Evolutionary conservation across 352 stramenopile species (phyloP).

Genomic region (Pythium insidiosum): DNA sequence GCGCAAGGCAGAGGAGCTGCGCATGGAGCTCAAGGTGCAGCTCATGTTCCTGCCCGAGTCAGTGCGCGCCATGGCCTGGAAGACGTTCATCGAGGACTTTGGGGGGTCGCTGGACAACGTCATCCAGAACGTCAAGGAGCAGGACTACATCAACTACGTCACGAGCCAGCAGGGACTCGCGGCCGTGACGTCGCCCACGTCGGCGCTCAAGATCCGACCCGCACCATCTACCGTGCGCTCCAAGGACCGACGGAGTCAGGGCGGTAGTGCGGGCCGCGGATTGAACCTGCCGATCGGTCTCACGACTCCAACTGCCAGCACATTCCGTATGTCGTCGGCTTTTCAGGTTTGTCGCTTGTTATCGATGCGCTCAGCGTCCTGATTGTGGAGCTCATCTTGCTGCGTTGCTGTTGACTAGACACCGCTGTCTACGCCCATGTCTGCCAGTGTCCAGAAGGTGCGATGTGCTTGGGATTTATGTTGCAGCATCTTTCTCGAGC

Average conservation of each 20-base stretch:
- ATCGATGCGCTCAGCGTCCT: too few relatives aligned
- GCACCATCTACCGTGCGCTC: constrained; percentile 20
- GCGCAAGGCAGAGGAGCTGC: constrained; percentile 47
- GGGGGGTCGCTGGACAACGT: constrained; percentile 62
- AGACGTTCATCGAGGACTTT: constrained; percentile 76
- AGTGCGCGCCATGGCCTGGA: constrained; percentile 71
- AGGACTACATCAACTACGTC: constrained; percentile 21
- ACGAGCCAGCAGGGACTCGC: constrained; percentile 18
- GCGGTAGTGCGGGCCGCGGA: too few relatives aligned
- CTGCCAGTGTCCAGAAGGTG: too few relatives aligned
- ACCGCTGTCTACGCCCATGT: too few relatives aligned
- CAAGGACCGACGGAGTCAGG: constrained; percentile 17
- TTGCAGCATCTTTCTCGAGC: too few relatives aligned
- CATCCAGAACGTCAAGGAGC: constrained; percentile 50
- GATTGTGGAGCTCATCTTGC: too few relatives aligned
- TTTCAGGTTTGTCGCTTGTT: too few relatives aligned
- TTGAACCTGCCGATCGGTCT: too few relatives aligned
- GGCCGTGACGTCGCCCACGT: constrained; percentile 14
- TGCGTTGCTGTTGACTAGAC: too few relatives aligned
- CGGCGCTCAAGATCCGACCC: constrained; percentile 19
- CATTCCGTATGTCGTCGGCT: too few relatives aligned
- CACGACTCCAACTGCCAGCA: too few relatives aligned
- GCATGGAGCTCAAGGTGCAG: constrained; percentile 75
- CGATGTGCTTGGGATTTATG: too few relatives aligned
- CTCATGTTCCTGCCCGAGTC: constrained; percentile 64